Percentiles rank a stretch among this genome's conserved stretches.
phyloP scores from a whole-genome alignment of 345 rosid species.

The Trapa bicornis region DNA sequence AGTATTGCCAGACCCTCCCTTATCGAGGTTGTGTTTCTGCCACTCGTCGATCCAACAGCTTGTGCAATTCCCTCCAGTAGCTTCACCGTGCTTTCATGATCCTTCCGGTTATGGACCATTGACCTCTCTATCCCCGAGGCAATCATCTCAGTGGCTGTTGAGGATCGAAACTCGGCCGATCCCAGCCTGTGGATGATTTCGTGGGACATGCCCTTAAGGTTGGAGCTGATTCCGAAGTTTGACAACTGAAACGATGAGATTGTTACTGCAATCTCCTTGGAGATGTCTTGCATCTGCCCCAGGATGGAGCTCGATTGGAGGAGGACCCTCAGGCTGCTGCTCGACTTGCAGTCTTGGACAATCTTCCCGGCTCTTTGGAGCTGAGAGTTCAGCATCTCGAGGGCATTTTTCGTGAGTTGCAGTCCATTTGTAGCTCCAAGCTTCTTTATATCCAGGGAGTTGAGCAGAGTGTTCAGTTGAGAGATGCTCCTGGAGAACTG shows the following conservation, averaged over 20 bases:
- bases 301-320: slow-evolving; percentile 21
- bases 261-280: slow-evolving; percentile 32
- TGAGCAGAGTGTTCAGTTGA: slow-evolving; percentile 19
- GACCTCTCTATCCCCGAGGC: slow-evolving; percentile 26
- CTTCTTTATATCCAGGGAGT: slow-evolving; percentile 18
- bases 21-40: slow-evolving; percentile 17
- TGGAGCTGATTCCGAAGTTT: slow-evolving; percentile 24
- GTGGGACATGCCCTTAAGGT: slow-evolving; percentile 19
- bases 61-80: slow-evolving; percentile 33
- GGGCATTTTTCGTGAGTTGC: slow-evolving; percentile 15
- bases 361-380: slow-evolving; percentile 20
- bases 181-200: slow-evolving; percentile 16
- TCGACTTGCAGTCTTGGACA: slow-evolving; percentile 22
- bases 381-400: slow-evolving; percentile 20
- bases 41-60: slow-evolving; percentile 23
- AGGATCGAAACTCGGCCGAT: slow-evolving; percentile 24
- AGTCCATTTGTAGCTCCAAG: slow-evolving; percentile 25
- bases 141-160: slow-evolving; percentile 17
- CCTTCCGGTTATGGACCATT: slow-evolving; percentile 14
- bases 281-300: slow-evolving; percentile 20
- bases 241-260: slow-evolving; percentile 30
- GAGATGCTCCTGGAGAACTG: slow-evolving; percentile 23
- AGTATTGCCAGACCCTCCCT: slow-evolving; percentile 27
- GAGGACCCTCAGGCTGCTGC: slow-evolving; percentile 25
- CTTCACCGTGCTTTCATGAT: slow-evolving; percentile 18